Percentiles rank a stretch among this genome's conserved stretches.
Evolutionary conservation across 148 eudicot genomes (phyloP).

Genomic region (Diospyros kaki): DNA sequence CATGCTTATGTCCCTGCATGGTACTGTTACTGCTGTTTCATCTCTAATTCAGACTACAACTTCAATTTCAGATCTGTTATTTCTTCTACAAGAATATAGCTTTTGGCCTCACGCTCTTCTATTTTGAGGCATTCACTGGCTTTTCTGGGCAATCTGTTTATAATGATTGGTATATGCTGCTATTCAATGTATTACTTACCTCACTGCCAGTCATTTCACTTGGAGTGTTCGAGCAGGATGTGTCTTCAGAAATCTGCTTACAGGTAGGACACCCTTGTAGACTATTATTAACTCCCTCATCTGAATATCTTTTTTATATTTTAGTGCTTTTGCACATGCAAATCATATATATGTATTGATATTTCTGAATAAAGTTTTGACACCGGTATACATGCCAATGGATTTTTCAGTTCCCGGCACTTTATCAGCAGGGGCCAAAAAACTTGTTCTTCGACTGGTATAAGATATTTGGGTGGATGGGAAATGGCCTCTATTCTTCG

Average conservation of each 20-base stretch:
- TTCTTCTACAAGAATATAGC: constrained; percentile 86
- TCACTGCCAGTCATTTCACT: constrained; percentile 72
- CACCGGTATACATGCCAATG: background rate
- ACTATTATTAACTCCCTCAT: background rate
- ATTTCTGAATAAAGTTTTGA: background rate
- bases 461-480: constrained; percentile 73
- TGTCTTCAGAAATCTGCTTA: constrained; percentile 66
- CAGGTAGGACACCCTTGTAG: constrained; percentile 31
- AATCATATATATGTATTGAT: background rate
- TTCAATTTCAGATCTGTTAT: constrained; percentile 58
- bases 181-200: constrained; percentile 67
- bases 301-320: background rate
- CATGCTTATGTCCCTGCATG: background rate
- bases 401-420: constrained; percentile 67
- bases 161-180: constrained; percentile 70
- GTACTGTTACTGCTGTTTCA: background rate
- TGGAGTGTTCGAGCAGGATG: constrained; percentile 80
- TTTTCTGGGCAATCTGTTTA: constrained; percentile 77
- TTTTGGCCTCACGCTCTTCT: constrained; percentile 77
- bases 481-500: constrained; percentile 69
- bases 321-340: background rate
- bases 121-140: constrained; percentile 73
- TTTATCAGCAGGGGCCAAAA: constrained; percentile 74
- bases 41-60: constrained; percentile 17
- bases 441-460: constrained; percentile 76